These are phyloP conservation scores for Helichrysum umbraculigerum DNA, from an alignment of 129 eudicot species.

Conservation along the genomic window DNA sequence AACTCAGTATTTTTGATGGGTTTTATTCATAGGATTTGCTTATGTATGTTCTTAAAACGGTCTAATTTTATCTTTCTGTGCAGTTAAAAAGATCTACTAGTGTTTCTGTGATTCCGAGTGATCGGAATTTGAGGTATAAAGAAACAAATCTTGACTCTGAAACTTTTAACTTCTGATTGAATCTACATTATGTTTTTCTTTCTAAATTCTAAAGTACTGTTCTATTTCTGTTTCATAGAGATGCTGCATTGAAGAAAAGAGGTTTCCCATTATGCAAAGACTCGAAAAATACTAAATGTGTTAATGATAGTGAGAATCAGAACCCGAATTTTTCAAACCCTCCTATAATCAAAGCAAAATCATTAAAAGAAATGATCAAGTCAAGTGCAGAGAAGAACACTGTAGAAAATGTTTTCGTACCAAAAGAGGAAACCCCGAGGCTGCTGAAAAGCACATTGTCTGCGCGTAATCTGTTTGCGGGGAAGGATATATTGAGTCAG, in stretches of 20 bases:
- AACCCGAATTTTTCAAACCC: conserved; percentile 79
- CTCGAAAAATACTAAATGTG: conserved; percentile 22
- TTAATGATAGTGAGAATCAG: conserved; percentile 70
- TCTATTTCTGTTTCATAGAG: conserved; percentile 40
- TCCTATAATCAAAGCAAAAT: conserved; percentile 21
- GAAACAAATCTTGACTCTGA: neutral
- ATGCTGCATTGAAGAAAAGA: conserved; percentile 73
- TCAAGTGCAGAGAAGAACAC: conserved; percentile 67
- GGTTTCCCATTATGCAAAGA: conserved; percentile 39
- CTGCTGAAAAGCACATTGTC: conserved; percentile 67
- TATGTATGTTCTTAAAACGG: neutral
- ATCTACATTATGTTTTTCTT: neutral
- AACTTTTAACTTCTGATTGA: neutral
- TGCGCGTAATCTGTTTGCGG: conserved; percentile 72
- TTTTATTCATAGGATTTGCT: neutral
- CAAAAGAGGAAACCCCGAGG: conserved; percentile 41
- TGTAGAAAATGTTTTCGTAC: conserved; percentile 26
- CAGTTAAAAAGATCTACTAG: conserved; percentile 61
- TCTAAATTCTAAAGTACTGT: neutral
- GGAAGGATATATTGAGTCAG: conserved; percentile 66
- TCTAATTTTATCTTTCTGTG: neutral
- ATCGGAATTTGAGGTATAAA: conserved; percentile 56
- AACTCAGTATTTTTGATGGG: neutral
- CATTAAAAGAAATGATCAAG: conserved; percentile 59
- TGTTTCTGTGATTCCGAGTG: conserved; percentile 56